A percentile compares a stretch with the other conserved stretches of the same genome.
Evolutionary conservation across 148 eudicot species (phyloP).

Genomic region (Dysphania ambrosioides): DNA sequence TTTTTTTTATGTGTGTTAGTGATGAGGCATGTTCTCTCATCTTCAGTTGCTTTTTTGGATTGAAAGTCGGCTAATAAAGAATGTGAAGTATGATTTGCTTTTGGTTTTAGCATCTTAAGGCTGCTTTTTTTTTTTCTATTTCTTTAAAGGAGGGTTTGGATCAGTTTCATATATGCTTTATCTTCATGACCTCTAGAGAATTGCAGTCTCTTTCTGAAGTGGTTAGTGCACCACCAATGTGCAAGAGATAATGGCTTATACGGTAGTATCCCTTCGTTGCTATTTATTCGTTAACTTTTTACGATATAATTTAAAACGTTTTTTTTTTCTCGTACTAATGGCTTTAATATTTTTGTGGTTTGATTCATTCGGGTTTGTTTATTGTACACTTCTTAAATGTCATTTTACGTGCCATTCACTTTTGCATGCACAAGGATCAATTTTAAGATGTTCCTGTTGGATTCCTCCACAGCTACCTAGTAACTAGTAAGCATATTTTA

Average conservation of each 20-base stretch:
- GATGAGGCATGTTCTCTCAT: slow-evolving; percentile 28
- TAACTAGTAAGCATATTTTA: too few species aligned
- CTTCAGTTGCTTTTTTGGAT: slow-evolving; percentile 12
- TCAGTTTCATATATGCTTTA: slow-evolving; percentile 14
- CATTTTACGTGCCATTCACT: neutral
- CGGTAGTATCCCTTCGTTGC: neutral
- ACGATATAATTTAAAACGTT: neutral
- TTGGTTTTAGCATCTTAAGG: slow-evolving; percentile 14
- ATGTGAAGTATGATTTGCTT: neutral
- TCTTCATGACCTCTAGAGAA: slow-evolving; percentile 11
- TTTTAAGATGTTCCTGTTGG: too few species aligned
- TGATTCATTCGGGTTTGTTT: too few species aligned
- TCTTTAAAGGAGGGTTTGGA: slow-evolving; percentile 19
- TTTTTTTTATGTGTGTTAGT: slow-evolving; percentile 11
- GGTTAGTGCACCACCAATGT: slow-evolving; percentile 11
- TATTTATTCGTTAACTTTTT: too few species aligned
- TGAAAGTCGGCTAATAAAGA: slow-evolving; percentile 1
- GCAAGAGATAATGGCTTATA: neutral
- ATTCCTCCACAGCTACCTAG: too few species aligned
- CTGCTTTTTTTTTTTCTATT: neutral
- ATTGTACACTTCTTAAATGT: neutral
- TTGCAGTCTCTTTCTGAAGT: slow-evolving; percentile 21
- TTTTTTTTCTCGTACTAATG: neutral
- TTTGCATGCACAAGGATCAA: neutral
- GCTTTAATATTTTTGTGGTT: neutral